A percentile compares a stretch with the other conserved stretches of the same genome.
These are phyloP conservation scores for Apiospora aurea DNA, from an alignment of 2,329 filamentous ascomycete species.

Conservation along the genomic window DNA sequence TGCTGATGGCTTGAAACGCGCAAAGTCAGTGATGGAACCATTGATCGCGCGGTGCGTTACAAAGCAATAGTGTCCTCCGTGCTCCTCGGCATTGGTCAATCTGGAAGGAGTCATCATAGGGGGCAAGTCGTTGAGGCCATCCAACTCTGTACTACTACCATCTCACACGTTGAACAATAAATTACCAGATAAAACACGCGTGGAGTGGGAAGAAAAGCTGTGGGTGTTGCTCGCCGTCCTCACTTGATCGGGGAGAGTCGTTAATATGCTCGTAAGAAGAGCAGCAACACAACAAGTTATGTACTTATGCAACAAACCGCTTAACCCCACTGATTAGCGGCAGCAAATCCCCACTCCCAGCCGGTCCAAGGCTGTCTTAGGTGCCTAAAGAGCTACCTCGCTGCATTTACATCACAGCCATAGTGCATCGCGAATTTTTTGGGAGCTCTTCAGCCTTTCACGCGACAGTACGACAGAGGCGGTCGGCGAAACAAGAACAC, in stretches of 20 bases:
- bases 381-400: neutral
- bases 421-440: constrained; percentile 21
- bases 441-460: constrained; percentile 11
- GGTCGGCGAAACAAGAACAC: neutral
- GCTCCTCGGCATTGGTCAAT: neutral
- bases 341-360: neutral
- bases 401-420: constrained; percentile 4
- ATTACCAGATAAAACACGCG: neutral
- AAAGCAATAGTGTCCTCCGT: neutral
- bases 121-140: neutral
- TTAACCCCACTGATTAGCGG: constrained; percentile 6
- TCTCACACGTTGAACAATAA: too few relatives aligned
- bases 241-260: neutral
- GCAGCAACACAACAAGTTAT: neutral
- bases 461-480: neutral
- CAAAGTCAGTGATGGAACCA: neutral
- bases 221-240: neutral
- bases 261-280: constrained; percentile 8
- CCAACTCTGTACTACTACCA: neutral
- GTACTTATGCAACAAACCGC: constrained; percentile 4
- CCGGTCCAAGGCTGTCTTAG: neutral
- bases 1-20: neutral
- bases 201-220: neutral
- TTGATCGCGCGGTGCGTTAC: neutral
- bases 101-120: neutral